A percentile compares a stretch with the other conserved stretches of the same genome.
Conservation (phyloP, 1,284 basidiomycete species). For the Melampsora larici-populina region DNA sequence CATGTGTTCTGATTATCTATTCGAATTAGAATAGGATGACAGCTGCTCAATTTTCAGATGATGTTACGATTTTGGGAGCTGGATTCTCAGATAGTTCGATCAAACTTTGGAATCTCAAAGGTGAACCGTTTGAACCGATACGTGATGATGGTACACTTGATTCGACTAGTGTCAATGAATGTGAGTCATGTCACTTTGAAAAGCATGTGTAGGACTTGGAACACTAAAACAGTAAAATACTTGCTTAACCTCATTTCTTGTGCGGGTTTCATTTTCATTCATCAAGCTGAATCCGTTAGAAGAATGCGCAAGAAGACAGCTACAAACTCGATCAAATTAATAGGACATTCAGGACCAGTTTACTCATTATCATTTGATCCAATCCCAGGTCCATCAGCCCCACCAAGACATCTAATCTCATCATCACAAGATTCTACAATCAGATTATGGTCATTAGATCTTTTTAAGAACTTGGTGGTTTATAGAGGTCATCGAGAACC, state of each 20-base stretch:
- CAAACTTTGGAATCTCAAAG: conserved; percentile 89
- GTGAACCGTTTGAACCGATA: conserved; percentile 76
- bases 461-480: conserved; percentile 84
- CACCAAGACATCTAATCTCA: conserved; percentile 84
- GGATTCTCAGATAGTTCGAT: conserved; percentile 96
- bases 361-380: conserved; percentile 94
- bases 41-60: conserved; percentile 82
- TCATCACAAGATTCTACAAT: conserved; percentile 89
- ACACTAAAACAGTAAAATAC: too few relatives aligned
- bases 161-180: conserved; percentile 64
- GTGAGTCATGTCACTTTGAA: conserved; percentile 56
- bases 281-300: conserved; percentile 62
- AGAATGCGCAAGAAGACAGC: conserved; percentile 74
- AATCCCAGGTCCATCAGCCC: conserved; percentile 73
- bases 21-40: conserved; percentile 63
- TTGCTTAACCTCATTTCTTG: too few relatives aligned
- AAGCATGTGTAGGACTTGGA: too few relatives aligned
- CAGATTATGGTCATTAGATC: conserved; percentile 93
- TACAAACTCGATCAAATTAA: conserved; percentile 78
- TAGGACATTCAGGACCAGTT: conserved; percentile 94
- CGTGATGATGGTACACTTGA: conserved; percentile 64
- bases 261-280: conserved; percentile 10
- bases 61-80: conserved; percentile 89
- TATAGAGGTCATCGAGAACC: conserved; percentile 96
- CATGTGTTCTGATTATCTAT: conserved; percentile 19